Evolutionary conservation across 139 green algal species (phyloP).

Genomic region (Chlorokybus atmophyticus): DNA sequence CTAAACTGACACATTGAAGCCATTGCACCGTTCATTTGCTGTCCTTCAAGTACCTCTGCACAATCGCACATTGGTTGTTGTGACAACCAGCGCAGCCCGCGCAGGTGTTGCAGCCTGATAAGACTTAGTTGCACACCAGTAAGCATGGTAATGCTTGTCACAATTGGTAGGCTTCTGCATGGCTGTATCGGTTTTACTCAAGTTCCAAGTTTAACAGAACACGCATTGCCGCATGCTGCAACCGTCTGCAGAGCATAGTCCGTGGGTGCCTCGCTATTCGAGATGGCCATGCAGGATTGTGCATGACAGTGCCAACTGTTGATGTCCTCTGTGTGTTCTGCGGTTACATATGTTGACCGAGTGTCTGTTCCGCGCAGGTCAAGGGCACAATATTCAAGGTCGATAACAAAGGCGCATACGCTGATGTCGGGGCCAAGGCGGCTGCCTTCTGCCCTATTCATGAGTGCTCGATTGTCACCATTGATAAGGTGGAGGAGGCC

Average conservation of each 20-base stretch:
- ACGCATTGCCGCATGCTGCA: background rate
- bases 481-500: constrained; percentile 9
- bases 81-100: no score
- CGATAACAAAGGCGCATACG: constrained; percentile 70
- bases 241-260: background rate
- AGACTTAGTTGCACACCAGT: no score
- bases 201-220: background rate
- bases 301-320: no score
- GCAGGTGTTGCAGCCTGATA: no score
- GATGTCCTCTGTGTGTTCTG: background rate
- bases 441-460: constrained; percentile 59
- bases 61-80: no score
- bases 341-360: background rate
- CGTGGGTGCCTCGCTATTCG: background rate
- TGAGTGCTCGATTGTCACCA: constrained; percentile 53
- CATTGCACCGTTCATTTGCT: no score
- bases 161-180: no score
- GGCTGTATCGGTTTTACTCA: background rate
- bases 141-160: no score
- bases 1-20: no score
- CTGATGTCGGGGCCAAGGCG: constrained; percentile 88
- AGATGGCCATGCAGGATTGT: background rate
- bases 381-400: constrained; percentile 57
- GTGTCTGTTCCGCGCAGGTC: constrained; percentile 21
- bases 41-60: no score